Percentiles rank a stretch among this genome's conserved stretches.
Conservation (phyloP, 1,284 basidiomycete genomes). For the Leccinum subrobustum region DNA sequence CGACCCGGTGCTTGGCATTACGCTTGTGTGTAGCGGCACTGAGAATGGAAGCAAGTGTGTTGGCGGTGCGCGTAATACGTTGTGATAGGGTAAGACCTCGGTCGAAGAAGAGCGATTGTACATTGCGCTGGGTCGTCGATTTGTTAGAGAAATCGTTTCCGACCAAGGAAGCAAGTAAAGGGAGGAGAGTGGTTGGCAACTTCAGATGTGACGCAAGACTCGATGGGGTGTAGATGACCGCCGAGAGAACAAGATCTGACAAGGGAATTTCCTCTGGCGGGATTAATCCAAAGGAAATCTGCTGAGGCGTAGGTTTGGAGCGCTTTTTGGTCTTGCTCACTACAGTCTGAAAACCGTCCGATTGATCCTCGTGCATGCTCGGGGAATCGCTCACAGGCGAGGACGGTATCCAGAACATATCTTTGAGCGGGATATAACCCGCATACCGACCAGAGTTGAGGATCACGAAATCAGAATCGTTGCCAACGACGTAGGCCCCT, state of each 20-base stretch:
- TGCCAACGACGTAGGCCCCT: slow-evolving; percentile 73
- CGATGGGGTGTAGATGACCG: slow-evolving; percentile 63
- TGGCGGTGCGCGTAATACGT: slow-evolving; percentile 58
- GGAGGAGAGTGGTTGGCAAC: slow-evolving; percentile 71
- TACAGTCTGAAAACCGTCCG: slow-evolving; percentile 64
- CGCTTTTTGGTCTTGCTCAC: slow-evolving; percentile 45
- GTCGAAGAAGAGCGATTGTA: slow-evolving; percentile 70
- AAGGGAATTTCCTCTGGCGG: slow-evolving; percentile 46
- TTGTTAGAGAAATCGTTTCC: slow-evolving; percentile 81
- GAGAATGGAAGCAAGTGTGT: slow-evolving; percentile 46
- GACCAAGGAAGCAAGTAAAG: slow-evolving; percentile 80
- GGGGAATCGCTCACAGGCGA: slow-evolving; percentile 25
- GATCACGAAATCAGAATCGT: slow-evolving; percentile 83
- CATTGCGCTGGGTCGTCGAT: slow-evolving; percentile 43
- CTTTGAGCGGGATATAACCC: slow-evolving; percentile 81
- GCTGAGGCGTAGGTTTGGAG: slow-evolving; percentile 31
- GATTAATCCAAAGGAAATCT: slow-evolving; percentile 47
- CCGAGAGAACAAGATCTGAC: slow-evolving; percentile 47
- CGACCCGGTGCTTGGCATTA: slow-evolving; percentile 53
- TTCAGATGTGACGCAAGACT: slow-evolving; percentile 64
- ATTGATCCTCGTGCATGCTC: slow-evolving; percentile 35
- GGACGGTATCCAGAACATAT: slow-evolving; percentile 66
- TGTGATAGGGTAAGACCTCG: slow-evolving; percentile 51
- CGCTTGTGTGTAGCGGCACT: slow-evolving; percentile 44
- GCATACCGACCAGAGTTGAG: slow-evolving; percentile 69